phyloP scores from a whole-genome alignment of 495 filamentous ascomycete species.

The Amphirosellinia nigrospora region DNA sequence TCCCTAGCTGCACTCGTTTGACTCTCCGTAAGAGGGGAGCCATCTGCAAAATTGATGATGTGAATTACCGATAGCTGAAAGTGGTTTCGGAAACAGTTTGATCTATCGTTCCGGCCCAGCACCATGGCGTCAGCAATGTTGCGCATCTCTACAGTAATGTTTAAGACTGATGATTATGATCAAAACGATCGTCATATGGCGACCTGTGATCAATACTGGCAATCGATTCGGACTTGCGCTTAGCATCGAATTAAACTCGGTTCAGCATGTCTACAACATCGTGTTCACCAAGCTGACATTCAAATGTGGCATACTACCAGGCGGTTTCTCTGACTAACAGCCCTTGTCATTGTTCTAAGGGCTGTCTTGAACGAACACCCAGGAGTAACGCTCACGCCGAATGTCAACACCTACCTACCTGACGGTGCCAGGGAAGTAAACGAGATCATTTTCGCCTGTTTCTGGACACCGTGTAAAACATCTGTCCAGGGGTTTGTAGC shows the following conservation, averaged over 20 bases:
- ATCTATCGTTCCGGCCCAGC: constrained; percentile 28
- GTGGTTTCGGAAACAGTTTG: constrained; percentile 24
- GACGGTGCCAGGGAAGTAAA: constrained; percentile 2
- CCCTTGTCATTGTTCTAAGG: not conserved
- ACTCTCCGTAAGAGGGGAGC: not conserved
- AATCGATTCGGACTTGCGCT: not conserved
- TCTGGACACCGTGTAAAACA: not conserved
- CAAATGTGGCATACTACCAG: not conserved
- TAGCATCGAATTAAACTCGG: constrained; percentile 1
- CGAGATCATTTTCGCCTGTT: not conserved
- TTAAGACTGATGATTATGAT: constrained; percentile 14
- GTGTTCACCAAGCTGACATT: not conserved
- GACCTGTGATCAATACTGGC: not conserved
- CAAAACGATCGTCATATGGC: constrained; percentile 3
- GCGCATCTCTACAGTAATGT: constrained; percentile 24
- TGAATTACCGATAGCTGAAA: constrained; percentile 5
- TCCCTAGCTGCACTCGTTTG: not conserved
- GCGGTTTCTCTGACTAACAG: not conserved
- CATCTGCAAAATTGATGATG: not conserved
- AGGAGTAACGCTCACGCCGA: not conserved
- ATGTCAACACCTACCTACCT: not conserved
- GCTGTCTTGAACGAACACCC: not conserved
- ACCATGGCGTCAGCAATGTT: constrained; percentile 20
- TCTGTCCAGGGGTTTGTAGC: constrained; percentile 10
- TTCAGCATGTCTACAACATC: not conserved